These are phyloP conservation scores for Agaricus blazei DNA, from an alignment of 768 basidiomycete species.

Conservation along the genomic window DNA sequence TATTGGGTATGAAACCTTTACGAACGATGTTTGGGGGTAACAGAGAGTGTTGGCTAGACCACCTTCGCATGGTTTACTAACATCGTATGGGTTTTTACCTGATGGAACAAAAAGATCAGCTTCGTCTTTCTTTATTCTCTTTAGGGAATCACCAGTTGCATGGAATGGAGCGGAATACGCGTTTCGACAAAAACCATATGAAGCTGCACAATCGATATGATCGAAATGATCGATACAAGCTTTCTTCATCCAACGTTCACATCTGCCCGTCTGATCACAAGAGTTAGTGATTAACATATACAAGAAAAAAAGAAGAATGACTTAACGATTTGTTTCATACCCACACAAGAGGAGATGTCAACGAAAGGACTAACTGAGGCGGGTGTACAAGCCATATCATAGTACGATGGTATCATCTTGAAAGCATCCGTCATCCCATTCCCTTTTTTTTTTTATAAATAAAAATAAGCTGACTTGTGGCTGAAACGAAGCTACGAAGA, in stretches of 20 bases:
- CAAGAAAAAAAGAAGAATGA: background rate
- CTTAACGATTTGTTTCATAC: slow-evolving; percentile 56
- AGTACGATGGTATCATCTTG: slow-evolving; percentile 34
- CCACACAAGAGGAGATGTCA: slow-evolving; percentile 40
- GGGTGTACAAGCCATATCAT: slow-evolving; percentile 50
- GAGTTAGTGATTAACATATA: background rate
- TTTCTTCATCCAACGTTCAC: slow-evolving; percentile 47
- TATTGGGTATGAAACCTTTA: slow-evolving; percentile 12
- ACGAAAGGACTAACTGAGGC: slow-evolving; percentile 35
- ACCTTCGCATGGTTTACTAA: slow-evolving; percentile 56
- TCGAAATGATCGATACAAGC: slow-evolving; percentile 65
- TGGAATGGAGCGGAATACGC: background rate
- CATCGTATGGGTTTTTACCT: slow-evolving; percentile 64
- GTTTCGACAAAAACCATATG: slow-evolving; percentile 52
- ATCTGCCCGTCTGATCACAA: slow-evolving; percentile 49
- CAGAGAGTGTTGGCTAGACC: slow-evolving; percentile 43
- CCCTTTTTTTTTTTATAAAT: slow-evolving; percentile 24
- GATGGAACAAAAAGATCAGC: background rate
- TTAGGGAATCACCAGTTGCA: no score
- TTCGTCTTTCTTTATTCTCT: no score
- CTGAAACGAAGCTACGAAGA: slow-evolving; percentile 14
- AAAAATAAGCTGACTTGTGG: background rate
- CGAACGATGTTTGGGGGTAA: slow-evolving; percentile 43
- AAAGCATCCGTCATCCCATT: slow-evolving; percentile 62
- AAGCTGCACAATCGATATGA: slow-evolving; percentile 57